These are phyloP conservation scores for Schwanniomyces occidentalis DNA, from an alignment of 805 yeast species.

Conservation along the genomic window DNA sequence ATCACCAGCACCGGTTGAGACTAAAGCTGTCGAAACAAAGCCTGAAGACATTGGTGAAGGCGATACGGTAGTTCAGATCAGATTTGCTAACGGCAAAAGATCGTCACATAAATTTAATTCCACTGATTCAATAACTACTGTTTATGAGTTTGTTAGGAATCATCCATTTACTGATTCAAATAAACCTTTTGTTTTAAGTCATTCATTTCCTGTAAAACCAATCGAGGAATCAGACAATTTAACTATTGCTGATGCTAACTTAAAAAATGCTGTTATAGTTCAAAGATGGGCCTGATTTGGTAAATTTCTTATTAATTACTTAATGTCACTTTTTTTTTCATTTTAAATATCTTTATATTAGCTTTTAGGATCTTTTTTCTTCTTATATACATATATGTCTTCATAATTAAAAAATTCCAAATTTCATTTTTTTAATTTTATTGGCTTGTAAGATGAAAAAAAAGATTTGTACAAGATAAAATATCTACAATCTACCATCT, in stretches of 20 bases:
- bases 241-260: conserved; percentile 71
- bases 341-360: no score
- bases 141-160: conserved; percentile 65
- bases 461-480: no score
- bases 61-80: conserved; percentile 77
- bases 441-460: no score
- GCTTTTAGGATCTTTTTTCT: no score
- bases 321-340: no score
- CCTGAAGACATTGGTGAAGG: conserved; percentile 43
- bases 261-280: conserved; percentile 82
- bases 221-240: conserved; percentile 52
- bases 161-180: conserved; percentile 46
- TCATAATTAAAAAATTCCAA: no score
- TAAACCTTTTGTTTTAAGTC: conserved; percentile 65
- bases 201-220: conserved; percentile 79
- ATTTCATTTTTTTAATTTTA: no score
- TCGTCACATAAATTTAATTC: conserved; percentile 64
- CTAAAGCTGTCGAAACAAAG: conserved; percentile 19
- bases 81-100: conserved; percentile 81
- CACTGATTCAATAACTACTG: conserved; percentile 59
- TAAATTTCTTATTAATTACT: no score
- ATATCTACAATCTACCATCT: no score
- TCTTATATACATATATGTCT: no score
- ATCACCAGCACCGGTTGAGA: conserved; percentile 16
- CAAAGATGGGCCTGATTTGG: conserved; percentile 69